These are phyloP conservation scores for Papiliotrema fonsecae DNA, from an alignment of 1,284 basidiomycete genomes.

Conservation along the genomic window DNA sequence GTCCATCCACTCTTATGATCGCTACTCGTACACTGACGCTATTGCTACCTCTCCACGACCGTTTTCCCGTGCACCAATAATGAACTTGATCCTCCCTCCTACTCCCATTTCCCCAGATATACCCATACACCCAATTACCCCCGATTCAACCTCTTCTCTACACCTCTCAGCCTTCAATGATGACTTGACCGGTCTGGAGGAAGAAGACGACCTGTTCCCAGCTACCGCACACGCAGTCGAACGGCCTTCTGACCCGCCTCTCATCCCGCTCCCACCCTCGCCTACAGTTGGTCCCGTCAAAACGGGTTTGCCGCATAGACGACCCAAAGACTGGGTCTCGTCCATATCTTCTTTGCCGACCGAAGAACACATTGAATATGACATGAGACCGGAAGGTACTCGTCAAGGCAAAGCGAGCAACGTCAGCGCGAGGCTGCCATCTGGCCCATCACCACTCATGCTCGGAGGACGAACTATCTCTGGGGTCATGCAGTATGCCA, in stretches of 20 bases:
- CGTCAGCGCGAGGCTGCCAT: slow-evolving; percentile 1
- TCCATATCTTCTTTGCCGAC: not conserved
- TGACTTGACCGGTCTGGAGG: not conserved
- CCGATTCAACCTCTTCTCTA: not conserved
- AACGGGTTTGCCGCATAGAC: not conserved
- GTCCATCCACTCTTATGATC: no score
- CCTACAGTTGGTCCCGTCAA: not conserved
- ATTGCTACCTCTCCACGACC: no score
- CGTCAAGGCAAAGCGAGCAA: not conserved
- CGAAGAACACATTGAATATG: no score
- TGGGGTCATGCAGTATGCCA: slow-evolving; percentile 5
- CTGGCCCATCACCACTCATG: not conserved
- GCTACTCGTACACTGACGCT: no score
- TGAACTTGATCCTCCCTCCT: not conserved
- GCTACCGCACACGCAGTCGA: not conserved
- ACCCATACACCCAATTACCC: not conserved
- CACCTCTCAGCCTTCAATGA: not conserved
- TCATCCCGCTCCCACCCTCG: not conserved
- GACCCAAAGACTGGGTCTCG: not conserved
- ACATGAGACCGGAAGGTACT: no score
- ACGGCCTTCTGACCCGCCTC: not conserved
- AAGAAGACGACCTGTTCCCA: not conserved
- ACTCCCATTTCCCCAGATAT: not conserved
- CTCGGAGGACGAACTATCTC: slow-evolving; percentile 5
- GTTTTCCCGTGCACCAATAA: no score